phyloP scores from a whole-genome alignment of 2,329 filamentous ascomycete genomes.

The Sporothrix dimorphospora region DNA sequence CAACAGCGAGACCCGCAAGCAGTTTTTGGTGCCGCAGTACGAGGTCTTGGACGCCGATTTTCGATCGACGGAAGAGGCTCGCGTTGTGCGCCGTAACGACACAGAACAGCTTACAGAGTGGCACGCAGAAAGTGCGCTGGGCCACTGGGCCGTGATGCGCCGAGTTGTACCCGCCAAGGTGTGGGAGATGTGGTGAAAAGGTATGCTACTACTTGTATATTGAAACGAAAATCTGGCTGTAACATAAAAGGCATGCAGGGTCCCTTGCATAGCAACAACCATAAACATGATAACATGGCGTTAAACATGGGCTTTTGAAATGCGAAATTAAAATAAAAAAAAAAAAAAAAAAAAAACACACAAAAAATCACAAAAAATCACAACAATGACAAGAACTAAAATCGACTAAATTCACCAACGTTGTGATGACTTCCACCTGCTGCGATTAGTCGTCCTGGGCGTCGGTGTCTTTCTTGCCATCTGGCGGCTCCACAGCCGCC shows the following conservation, averaged over 20 bases:
- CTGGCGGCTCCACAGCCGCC: slow-evolving; percentile 33
- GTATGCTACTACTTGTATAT: neutral
- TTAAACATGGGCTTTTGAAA: neutral
- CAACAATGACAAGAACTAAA: neutral
- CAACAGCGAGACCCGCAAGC: slow-evolving; percentile 68
- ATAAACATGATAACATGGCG: neutral
- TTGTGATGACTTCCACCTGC: no score
- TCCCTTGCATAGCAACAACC: neutral
- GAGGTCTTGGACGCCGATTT: slow-evolving; percentile 65
- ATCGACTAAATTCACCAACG: no score
- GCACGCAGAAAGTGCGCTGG: slow-evolving; percentile 75
- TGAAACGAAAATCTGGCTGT: neutral
- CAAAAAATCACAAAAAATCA: neutral
- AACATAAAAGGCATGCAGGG: neutral
- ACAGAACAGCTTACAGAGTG: slow-evolving; percentile 69
- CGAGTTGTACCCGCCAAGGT: slow-evolving; percentile 73
- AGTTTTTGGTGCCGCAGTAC: slow-evolving; percentile 71
- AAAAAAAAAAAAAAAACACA: neutral
- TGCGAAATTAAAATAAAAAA: neutral
- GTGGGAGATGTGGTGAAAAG: slow-evolving; percentile 80
- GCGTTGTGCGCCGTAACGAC: slow-evolving; percentile 64
- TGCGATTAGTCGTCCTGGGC: neutral
- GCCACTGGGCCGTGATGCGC: slow-evolving; percentile 93
- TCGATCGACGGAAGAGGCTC: slow-evolving; percentile 49
- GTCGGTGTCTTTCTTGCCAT: neutral